Base-by-base conservation (phyloP, 2,329 filamentous ascomycete genomes). In the Pseudogymnoascus sp. region DNA sequence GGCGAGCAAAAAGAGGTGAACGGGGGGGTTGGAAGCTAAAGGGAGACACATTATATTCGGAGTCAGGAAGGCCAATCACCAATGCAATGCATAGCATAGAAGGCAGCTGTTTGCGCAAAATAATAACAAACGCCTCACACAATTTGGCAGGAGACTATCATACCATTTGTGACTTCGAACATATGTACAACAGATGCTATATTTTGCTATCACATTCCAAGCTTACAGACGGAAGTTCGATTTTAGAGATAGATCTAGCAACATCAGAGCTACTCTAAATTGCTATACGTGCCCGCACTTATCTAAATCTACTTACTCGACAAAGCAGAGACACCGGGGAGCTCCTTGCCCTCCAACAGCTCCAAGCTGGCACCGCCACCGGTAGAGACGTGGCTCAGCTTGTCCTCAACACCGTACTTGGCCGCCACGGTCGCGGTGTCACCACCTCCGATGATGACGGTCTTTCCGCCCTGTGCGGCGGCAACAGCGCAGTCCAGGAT, bases 351-450 rank as follows among this genome's bases (percentile, higher is more conserved):
- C 85, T 99, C 94, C 66, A 99, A 86, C 72, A 99, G 82, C 83
- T 99, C 94, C 73, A 99, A 82, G 71, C 89, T 93, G 69, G 94
- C 94, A 79, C 94, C 94, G 73, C 94, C 94, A 70, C 94, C 94
- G 33, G 94, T 99, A 60, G 92, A 96, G 67, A 99, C 94, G 81
- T 99, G 94, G 81, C 92, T 97, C 74, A 97, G 84, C 86, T 97
- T 95, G 78, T 91, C 87, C 83, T 99, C 94, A 66, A 91, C 93
- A 62, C 88, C 88, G 77, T 96, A 99, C 83, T 99, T 97, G 76
- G 92, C 93, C 62, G 94, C 94, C 58, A 97, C 94, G 65, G 94
- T 99, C 60, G 94, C 94, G 60, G 94, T 99, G 78, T 99, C 94
- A 78, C 94, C 94, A 77, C 94, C 94, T 66, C 94, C 94, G 68